Percentiles rank a stretch among this genome's conserved stretches.
Conservation (phyloP, 306 rosid species). For the Vigna reflexopilosa region DNA sequence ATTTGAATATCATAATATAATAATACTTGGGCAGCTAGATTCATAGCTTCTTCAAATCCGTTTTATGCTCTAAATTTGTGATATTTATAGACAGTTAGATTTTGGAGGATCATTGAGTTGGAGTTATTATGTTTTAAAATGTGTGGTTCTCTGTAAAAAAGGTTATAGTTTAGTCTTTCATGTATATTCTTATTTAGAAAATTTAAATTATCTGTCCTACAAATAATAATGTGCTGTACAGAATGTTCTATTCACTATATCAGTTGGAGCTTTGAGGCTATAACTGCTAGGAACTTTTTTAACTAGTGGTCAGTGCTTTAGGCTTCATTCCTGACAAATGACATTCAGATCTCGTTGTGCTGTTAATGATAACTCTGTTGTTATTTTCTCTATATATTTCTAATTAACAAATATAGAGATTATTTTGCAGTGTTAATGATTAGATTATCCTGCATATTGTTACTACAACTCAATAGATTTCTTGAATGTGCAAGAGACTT, state of each 20-base stretch:
- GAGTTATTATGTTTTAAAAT: not conserved
- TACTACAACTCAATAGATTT: too few species aligned
- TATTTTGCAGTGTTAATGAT: not conserved
- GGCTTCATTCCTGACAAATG: not conserved
- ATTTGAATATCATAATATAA: conserved; percentile 6
- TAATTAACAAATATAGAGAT: conserved; percentile 27
- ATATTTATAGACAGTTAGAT: not conserved
- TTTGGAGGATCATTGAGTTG: not conserved
- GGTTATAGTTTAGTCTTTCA: not conserved
- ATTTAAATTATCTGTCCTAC: conserved; percentile 1
- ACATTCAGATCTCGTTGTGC: conserved; percentile 1
- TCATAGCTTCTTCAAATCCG: not conserved
- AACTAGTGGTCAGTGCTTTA: conserved; percentile 4
- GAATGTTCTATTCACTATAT: not conserved
- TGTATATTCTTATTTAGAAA: not conserved
- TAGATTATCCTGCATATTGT: too few species aligned
- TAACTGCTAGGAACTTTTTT: not conserved
- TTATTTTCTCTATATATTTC: conserved; percentile 4
- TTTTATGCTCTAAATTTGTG: not conserved
- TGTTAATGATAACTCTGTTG: not conserved
- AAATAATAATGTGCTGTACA: not conserved
- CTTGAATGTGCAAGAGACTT: too few species aligned
- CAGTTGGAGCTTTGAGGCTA: conserved; percentile 21
- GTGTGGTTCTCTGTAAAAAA: too few species aligned
- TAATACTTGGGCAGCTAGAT: not conserved